phyloP scores from a whole-genome alignment of 164 flowering plant species.

The Hamamelis virginiana region DNA sequence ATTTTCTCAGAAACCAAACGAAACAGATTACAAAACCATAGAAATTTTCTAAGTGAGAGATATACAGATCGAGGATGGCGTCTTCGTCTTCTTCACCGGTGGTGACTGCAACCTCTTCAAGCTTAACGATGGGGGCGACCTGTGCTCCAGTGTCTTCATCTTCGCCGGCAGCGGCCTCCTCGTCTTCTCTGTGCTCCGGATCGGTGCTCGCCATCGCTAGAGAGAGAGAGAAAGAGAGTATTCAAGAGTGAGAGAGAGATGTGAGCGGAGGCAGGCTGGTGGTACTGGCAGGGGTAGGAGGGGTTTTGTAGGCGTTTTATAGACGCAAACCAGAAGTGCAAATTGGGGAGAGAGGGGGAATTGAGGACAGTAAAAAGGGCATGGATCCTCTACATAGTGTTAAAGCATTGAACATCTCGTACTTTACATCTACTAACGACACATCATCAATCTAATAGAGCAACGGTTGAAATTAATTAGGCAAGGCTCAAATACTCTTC shows the following conservation, averaged over 20 bases:
- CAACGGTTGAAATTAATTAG: too few relatives aligned
- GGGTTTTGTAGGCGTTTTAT: not conserved
- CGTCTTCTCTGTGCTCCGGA: slow-evolving; percentile 54
- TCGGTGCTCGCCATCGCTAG: slow-evolving; percentile 41
- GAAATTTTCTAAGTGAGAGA: not conserved
- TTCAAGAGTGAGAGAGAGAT: not conserved
- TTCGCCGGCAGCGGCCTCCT: slow-evolving; percentile 51
- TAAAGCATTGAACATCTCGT: too few relatives aligned
- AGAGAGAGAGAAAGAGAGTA: not conserved
- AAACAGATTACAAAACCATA: not conserved
- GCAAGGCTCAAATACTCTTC: too few relatives aligned
- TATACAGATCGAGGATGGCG: slow-evolving; percentile 63
- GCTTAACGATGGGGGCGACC: slow-evolving; percentile 79
- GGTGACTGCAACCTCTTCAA: slow-evolving; percentile 78
- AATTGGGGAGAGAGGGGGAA: too few relatives aligned
- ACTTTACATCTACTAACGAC: too few relatives aligned
- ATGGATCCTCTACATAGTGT: too few relatives aligned
- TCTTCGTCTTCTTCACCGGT: slow-evolving; percentile 87
- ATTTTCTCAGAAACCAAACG: not conserved
- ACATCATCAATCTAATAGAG: too few relatives aligned
- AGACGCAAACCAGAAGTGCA: too few relatives aligned
- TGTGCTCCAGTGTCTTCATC: slow-evolving; percentile 94
- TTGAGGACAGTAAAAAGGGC: too few relatives aligned
- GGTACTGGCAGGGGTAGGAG: not conserved
- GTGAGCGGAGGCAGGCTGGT: slow-evolving; percentile 1